Evolutionary conservation across 805 yeast species (phyloP).

Genomic region (Myxozyma monticola): DNA sequence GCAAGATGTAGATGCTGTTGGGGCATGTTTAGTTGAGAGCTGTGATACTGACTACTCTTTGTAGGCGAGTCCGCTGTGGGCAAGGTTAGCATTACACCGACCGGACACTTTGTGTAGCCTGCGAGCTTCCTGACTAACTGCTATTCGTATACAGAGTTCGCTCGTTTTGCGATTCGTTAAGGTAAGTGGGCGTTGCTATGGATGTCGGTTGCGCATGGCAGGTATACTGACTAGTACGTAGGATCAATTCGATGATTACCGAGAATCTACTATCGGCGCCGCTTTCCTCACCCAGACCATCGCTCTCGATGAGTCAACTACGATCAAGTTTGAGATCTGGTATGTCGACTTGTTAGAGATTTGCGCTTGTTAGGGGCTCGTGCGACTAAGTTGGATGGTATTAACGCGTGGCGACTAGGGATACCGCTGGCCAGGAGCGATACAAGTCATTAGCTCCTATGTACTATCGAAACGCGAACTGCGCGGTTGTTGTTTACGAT

Average conservation of each 20-base stretch:
- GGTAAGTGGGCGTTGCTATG: constrained; percentile 19
- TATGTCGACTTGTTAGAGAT: constrained; percentile 20
- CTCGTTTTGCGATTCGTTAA: constrained; percentile 78
- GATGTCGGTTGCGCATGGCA: background rate
- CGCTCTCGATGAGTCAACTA: constrained; percentile 46
- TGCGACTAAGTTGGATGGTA: background rate
- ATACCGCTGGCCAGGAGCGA: constrained; percentile 94
- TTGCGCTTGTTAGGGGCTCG: background rate
- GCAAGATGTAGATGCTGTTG: too few relatives aligned
- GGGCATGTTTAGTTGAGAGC: background rate
- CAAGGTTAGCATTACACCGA: constrained; percentile 41
- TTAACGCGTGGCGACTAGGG: constrained; percentile 49
- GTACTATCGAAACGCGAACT: constrained; percentile 77
- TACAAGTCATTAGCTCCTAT: constrained; percentile 81
- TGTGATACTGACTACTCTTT: background rate
- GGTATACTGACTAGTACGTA: background rate
- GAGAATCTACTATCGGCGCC: constrained; percentile 97
- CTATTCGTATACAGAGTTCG: constrained; percentile 54
- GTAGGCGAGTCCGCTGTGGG: constrained; percentile 76
- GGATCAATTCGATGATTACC: constrained; percentile 66
- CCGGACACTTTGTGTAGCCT: too few relatives aligned
- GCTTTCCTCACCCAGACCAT: constrained; percentile 88
- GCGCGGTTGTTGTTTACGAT: constrained; percentile 88
- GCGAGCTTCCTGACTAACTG: constrained; percentile 1
- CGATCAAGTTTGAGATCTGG: constrained; percentile 53